Percentiles rank a stretch among this genome's conserved stretches.
Evolutionary conservation across 257 asterid genomes (phyloP).

Genomic region (Capsicum chinense): DNA sequence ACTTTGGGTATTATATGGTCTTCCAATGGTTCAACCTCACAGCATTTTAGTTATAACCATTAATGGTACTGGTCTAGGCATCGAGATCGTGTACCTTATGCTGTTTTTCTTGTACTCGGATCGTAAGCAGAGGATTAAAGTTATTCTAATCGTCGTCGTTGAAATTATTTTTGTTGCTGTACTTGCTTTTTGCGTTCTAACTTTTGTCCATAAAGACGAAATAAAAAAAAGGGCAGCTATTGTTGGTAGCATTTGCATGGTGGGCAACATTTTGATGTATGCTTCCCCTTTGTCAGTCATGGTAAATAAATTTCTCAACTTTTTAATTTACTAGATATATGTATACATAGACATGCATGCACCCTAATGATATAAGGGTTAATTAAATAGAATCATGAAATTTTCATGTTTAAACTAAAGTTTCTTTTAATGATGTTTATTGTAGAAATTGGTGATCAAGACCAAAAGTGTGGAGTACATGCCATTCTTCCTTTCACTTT

Average conservation of each 20-base stretch:
- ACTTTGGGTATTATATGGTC: slow-evolving; percentile 81
- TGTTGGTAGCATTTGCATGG: slow-evolving; percentile 80
- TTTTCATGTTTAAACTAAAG: not conserved
- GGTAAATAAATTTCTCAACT: slow-evolving; percentile 43
- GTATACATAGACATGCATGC: too few relatives aligned
- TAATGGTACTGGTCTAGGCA: slow-evolving; percentile 68
- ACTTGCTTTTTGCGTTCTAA: slow-evolving; percentile 56
- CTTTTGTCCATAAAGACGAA: slow-evolving; percentile 42
- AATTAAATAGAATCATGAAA: not conserved
- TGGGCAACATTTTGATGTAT: slow-evolving; percentile 75
- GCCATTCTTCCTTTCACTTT: slow-evolving; percentile 83
- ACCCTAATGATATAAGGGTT: too few relatives aligned
- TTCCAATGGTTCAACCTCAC: slow-evolving; percentile 76
- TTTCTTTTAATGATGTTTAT: not conserved
- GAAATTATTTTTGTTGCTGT: slow-evolving; percentile 56
- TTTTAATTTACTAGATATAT: too few relatives aligned
- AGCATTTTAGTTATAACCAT: slow-evolving; percentile 76
- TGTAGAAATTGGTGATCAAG: slow-evolving; percentile 80
- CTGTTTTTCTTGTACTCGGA: slow-evolving; percentile 55
- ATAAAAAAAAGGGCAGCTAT: slow-evolving; percentile 60
- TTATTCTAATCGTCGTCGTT: slow-evolving; percentile 43
- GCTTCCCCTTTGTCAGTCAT: slow-evolving; percentile 80
- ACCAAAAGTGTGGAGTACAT: slow-evolving; percentile 89
- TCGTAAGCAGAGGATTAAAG: slow-evolving; percentile 47
- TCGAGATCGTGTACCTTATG: slow-evolving; percentile 58